These are phyloP conservation scores for Flaveria robusta DNA, from an alignment of 129 eudicot genomes.

Conservation along the genomic window DNA sequence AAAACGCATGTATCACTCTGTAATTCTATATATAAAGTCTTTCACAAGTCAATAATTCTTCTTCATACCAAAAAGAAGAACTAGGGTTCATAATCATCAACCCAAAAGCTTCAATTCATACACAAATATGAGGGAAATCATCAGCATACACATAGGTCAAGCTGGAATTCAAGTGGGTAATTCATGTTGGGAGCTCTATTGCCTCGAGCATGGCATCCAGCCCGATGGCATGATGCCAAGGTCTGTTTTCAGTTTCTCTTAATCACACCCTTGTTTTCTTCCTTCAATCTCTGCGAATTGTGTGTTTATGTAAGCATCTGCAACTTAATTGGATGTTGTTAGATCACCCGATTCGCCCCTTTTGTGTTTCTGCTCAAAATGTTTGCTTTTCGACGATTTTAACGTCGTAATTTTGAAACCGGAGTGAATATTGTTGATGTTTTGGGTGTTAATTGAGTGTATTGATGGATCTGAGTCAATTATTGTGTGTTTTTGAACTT, in stretches of 20 bases:
- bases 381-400: neutral
- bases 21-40: slow-evolving; percentile 20
- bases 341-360: neutral
- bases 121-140: slow-evolving; percentile 78
- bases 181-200: slow-evolving; percentile 92
- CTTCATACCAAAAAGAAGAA: neutral
- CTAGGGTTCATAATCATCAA: neutral
- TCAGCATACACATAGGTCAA: slow-evolving; percentile 94
- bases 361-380: neutral
- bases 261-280: neutral
- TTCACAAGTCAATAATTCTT: slow-evolving; percentile 7
- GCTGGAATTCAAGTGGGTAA: slow-evolving; percentile 96
- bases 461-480: neutral
- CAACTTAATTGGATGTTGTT: neutral
- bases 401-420: neutral
- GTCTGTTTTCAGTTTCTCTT: slow-evolving; percentile 20
- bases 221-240: slow-evolving; percentile 96
- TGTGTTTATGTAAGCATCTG: neutral
- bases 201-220: slow-evolving; percentile 93
- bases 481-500: neutral
- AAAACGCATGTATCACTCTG: neutral
- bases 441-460: neutral
- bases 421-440: neutral
- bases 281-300: neutral
- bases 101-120: slow-evolving; percentile 4